phyloP scores from a whole-genome alignment of 1,284 basidiomycete genomes.

The Microbotryomycetes sp. region DNA sequence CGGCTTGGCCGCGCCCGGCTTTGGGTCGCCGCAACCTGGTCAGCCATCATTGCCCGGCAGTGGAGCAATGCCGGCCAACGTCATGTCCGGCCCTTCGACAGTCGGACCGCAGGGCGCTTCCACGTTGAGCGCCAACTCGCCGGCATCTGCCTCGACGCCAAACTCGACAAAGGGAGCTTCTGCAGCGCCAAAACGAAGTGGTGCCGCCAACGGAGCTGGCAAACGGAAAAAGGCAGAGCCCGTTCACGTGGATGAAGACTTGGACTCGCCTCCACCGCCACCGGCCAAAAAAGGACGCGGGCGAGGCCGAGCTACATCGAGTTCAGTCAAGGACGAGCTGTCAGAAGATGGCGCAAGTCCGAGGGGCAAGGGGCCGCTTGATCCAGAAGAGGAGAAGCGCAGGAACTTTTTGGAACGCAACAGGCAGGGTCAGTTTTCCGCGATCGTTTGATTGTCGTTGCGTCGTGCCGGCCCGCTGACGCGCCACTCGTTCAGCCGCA shows the following conservation, averaged over 20 bases:
- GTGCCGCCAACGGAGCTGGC: constrained; percentile 10
- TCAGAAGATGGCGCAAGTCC: constrained; percentile 6
- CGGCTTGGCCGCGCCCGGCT: constrained; percentile 29
- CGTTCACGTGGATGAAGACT: constrained; percentile 11
- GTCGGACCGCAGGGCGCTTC: neutral
- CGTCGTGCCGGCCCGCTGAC: constrained; percentile 2
- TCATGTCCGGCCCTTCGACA: constrained; percentile 3
- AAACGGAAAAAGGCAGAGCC: constrained; percentile 41
- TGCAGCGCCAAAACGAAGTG: constrained; percentile 11
- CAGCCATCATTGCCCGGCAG: neutral
- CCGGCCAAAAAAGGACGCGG: constrained; percentile 19
- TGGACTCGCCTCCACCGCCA: neutral
- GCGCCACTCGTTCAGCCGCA: constrained; percentile 55
- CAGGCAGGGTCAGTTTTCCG: constrained; percentile 65
- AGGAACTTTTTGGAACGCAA: constrained; percentile 91
- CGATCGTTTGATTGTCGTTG: neutral
- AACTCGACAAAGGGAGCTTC: neutral
- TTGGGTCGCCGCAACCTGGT: neutral
- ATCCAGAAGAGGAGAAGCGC: constrained; percentile 90
- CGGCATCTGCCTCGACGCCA: neutral
- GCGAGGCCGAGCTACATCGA: constrained; percentile 46
- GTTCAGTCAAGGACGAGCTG: constrained; percentile 6
- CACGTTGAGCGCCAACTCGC: neutral
- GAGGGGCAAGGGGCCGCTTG: constrained; percentile 45
- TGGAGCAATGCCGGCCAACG: neutral